Evolutionary conservation across 2,329 filamentous ascomycete species (phyloP).

Genomic region (Cercospora zeina): DNA sequence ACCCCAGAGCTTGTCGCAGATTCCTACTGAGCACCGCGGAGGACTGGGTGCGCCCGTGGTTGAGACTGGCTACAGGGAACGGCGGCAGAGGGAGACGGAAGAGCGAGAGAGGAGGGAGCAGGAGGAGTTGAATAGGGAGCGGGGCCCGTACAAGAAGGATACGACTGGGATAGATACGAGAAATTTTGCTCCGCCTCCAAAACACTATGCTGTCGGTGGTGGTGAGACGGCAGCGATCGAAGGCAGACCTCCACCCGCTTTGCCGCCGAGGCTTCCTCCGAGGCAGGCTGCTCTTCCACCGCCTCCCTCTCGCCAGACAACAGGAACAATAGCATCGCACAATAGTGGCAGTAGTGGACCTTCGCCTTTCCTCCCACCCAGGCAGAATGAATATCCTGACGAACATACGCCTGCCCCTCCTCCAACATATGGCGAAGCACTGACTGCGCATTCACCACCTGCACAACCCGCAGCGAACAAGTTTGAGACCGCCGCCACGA

Average conservation of each 20-base stretch:
- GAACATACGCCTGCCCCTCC: constrained; percentile 50
- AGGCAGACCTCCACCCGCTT: constrained; percentile 24
- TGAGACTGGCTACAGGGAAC: constrained; percentile 33
- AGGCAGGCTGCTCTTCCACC: constrained; percentile 29
- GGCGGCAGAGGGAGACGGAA: constrained; percentile 34
- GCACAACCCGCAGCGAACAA: constrained; percentile 14
- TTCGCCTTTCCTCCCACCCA: constrained; percentile 71
- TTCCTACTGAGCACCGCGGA: constrained; percentile 24
- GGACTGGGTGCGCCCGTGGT: constrained; percentile 49
- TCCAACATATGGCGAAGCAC: constrained; percentile 51
- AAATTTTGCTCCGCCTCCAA: constrained; percentile 69
- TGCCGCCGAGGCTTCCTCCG: constrained; percentile 34
- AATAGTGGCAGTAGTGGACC: constrained; percentile 23
- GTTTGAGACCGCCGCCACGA: constrained; percentile 12
- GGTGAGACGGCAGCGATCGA: constrained; percentile 22
- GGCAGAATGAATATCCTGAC: constrained; percentile 57
- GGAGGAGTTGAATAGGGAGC: constrained; percentile 44
- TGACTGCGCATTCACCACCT: constrained; percentile 18
- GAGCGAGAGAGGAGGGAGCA: constrained; percentile 38
- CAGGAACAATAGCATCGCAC: constrained; percentile 9
- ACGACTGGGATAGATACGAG: constrained; percentile 70
- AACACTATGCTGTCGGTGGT: constrained; percentile 32
- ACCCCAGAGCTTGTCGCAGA: constrained; percentile 10
- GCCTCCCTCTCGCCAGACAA: constrained; percentile 9
- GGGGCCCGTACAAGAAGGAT: constrained; percentile 66